Evolutionary conservation across 1,139 yeast species (phyloP), one percentile per base, ranked within the genome.

Genomic region (Maudiozyma humilis): DNA sequence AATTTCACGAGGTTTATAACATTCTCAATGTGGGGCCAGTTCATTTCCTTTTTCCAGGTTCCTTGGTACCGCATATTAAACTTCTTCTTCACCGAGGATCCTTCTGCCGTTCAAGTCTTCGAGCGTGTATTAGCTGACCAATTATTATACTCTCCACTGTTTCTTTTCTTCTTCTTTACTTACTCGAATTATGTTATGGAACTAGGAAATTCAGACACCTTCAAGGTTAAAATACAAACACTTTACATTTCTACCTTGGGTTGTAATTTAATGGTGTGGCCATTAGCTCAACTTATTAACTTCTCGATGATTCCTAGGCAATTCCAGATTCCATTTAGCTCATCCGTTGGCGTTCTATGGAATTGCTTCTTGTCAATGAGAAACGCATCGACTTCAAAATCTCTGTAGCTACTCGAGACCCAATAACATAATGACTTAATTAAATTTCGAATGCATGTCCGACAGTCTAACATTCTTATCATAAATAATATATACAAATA

Each of bases 51-150:
- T 59, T 76, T 80, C 40, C 97, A 88, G 63, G 84, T 85, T 46
- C 80, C 81, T 48, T 91, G 98, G 98, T 89, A 89, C 59, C 75
- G 78, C 53, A 77, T 89, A 48, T 70, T 91, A 47, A 89, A 89
- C 59, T 68, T 71, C 40, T 78, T 87, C 43, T 89, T 84, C 59
- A 76, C 81, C 20, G 83, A 80, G 47, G 91, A 85, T 63, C 94
- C 95, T 17, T 78, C 83, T 32, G 73, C 89, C 44, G 78, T 89
- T 10, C 86, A 89, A 47, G 94, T 86, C 13, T 69, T 89, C 33
- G 80, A 91, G 49, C 76, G 96, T 46, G 96, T 87, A 1, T 68
- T 89, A 45, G 83, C 95, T 0, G 98, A 91, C 62, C 97, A 91
- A 63, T 66, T 89, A 40, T 76, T 88, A 47, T 91, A 82, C 60